Base-by-base conservation (phyloP, 176 grass and related monocot genomes). In the Aegilops umbellulata region DNA sequence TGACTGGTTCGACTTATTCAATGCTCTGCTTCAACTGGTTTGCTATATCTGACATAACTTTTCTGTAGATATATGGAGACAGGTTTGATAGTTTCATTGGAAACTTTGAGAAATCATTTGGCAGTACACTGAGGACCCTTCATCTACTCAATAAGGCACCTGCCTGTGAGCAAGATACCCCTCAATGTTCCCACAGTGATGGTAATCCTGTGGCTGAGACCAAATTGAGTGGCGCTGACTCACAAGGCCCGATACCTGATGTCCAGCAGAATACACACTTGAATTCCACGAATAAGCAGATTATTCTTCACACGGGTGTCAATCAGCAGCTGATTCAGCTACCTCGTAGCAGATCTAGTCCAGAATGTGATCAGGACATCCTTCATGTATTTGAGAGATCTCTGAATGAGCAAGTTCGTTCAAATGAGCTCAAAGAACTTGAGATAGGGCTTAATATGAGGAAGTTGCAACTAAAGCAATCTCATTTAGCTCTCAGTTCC, bases 61-160 rank as follows among this genome's bases (percentile, higher is more conserved):
- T 89, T 82, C 32, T 85, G 81, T 84, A 98, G 96, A 92, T 95
- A 89, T 92, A 98, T 91, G 93, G 96, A n/a, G 84, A 92, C 60
- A 95, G 60, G 47, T 94, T 94, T 66, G 74, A 92, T 51, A 86
- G 34, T 86, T 98, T 98, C 76, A 80, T 86, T 60, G 91, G 75
- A 74, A 94, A 92, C 78, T 94, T 98, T 71, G 91, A 94, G 60
- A 94, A 98, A 86, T 95, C 92, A 80, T 98, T 98, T 90, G 84
- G 86, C 29, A 94, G 88, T 89, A 95, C 96, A 86, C 86, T 98
- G 64, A 93, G 82, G 81, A 98, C 93, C 32, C 93, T 95, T 71
- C 78, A 83, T 75, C 16, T 94, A 41, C 89, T 98, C 77, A 98
- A 92, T 34, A 58, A 80, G 68, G 38, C 49, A 74, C 72, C 76